Evolutionary conservation across 2,329 filamentous ascomycete genomes (phyloP), one percentile per base, ranked within the genome.

Genomic region (Colletotrichum agaves): DNA sequence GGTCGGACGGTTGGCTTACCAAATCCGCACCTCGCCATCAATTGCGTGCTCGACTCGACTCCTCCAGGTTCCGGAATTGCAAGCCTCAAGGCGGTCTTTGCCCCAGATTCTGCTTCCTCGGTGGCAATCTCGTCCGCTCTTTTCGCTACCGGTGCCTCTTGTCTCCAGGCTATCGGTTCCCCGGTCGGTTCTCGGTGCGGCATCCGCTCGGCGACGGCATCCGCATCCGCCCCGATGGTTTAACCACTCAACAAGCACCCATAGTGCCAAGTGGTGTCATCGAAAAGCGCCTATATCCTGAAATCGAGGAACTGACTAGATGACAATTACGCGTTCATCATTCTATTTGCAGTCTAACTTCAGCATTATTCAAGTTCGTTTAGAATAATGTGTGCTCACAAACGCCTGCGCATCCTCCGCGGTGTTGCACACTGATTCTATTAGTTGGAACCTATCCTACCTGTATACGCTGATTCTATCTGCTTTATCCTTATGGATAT

Each of bases 171-270:
- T 68, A 33, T 68, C 65, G 65, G 65, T 63, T 39, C 21, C 11
- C 46, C 39, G 33, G 21, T 31, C 65, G 65, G 65, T 47, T 64
- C 61, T 68, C 65, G 65, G 41, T 21, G 33, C 53, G 61, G 65
- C 65, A 68, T 31, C 65, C 61, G 65, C 65, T 68, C 61, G 65
- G 65, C 39, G 17, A 49, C 65, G 65, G 65, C 19, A 68, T 58
- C 55, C 47, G 65, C 49, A 64, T 43, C 65, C 64, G 64, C 60
- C 37, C 58, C 23, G 49, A 57, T 57, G 65, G 46, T 50, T 50
- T 61, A 55, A 64, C 41, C 52, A 50, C 47, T 23, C 39, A 43
- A 15, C 49, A 17, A 23, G 2, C 11, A 13, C 17, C 17, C 31
- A n/a, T 13, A 15, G 47, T 17, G 10, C 12, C 13, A 12, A 15